These are phyloP conservation scores for Phytopythium sindhum DNA, from an alignment of 352 stramenopile species.

Conservation along the genomic window DNA sequence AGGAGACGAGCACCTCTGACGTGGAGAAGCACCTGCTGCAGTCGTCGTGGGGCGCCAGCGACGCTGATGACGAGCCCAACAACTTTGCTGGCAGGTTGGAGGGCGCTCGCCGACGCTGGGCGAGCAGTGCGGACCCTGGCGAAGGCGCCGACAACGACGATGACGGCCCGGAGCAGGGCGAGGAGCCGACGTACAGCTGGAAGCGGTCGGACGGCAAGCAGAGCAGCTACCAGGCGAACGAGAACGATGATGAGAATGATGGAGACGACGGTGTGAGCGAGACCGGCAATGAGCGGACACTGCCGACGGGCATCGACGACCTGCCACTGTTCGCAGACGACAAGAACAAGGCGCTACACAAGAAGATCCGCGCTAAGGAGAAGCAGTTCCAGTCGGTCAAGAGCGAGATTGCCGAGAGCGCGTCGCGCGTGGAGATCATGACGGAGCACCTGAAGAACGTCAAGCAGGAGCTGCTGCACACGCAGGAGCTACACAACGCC, in stretches of 20 bases:
- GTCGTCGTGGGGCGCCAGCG: constrained; percentile 21
- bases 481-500: constrained; percentile 89
- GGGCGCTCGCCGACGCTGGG: background rate
- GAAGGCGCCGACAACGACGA: constrained; percentile 16
- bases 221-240: constrained; percentile 17
- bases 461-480: constrained; percentile 93
- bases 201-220: constrained; percentile 53
- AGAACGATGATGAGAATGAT: constrained; percentile 32
- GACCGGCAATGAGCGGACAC: constrained; percentile 20
- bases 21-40: constrained; percentile 20
- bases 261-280: constrained; percentile 27
- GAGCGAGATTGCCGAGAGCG: constrained; percentile 73
- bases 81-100: background rate
- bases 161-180: constrained; percentile 13
- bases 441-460: constrained; percentile 96
- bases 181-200: constrained; percentile 49
- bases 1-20: constrained; percentile 1
- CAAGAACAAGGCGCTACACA: constrained; percentile 82
- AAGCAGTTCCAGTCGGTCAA: constrained; percentile 58
- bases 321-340: constrained; percentile 87
- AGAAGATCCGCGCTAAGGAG: constrained; percentile 78
- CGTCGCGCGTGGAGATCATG: constrained; percentile 93
- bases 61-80: constrained; percentile 10
- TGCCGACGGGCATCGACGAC: constrained; percentile 83
- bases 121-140: constrained; percentile 4